phyloP scores from a whole-genome alignment of 2,329 filamentous ascomycete genomes.

The Emergomyces orientalis region DNA sequence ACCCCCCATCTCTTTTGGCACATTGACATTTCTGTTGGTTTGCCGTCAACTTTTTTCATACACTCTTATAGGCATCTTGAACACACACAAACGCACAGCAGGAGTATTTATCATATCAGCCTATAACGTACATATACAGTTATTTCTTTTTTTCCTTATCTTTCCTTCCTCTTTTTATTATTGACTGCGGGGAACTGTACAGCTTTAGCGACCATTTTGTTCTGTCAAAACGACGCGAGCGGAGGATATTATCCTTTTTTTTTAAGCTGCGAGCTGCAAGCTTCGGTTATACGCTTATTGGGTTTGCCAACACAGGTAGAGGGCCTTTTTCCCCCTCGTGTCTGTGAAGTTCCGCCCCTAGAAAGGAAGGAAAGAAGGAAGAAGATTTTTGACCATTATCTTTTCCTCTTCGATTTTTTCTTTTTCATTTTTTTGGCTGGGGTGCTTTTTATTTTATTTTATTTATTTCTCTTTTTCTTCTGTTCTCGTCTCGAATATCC shows the following conservation, averaged over 20 bases:
- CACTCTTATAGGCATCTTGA: not conserved
- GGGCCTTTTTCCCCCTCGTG: too few species aligned
- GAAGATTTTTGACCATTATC: not conserved
- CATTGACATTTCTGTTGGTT: not conserved
- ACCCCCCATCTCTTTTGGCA: not conserved
- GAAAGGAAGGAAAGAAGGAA: not conserved
- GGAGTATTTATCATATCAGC: conserved; percentile 1
- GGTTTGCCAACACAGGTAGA: not conserved
- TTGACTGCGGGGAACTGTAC: not conserved
- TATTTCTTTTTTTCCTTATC: conserved; percentile 8
- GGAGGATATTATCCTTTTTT: too few species aligned
- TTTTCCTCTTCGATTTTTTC: not conserved
- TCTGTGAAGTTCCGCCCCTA: not conserved
- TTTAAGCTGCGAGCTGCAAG: not conserved
- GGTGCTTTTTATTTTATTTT: not conserved
- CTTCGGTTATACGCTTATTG: not conserved
- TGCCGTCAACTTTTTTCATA: not conserved
- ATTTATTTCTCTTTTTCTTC: not conserved
- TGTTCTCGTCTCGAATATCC: not conserved
- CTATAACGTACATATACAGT: not conserved
- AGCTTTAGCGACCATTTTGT: not conserved
- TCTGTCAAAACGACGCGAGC: too few species aligned
- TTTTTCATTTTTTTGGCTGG: not conserved
- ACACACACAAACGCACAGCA: not conserved
- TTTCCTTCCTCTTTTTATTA: conserved; percentile 10